Conservation (phyloP, 176 grass and related monocot species). For the Carex scoparia region DNA sequence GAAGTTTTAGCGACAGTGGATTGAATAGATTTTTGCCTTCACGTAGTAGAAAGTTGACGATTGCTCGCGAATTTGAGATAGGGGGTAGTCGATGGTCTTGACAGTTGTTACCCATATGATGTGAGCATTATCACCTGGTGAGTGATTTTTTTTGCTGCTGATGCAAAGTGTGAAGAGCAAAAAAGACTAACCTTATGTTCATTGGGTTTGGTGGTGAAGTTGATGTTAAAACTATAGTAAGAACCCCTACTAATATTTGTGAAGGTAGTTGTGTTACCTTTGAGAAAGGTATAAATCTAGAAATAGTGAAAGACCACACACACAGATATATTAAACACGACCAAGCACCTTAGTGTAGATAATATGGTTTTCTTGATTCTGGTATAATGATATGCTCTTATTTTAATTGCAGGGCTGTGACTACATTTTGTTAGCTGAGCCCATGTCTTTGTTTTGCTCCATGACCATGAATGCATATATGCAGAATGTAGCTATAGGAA, state of each 20-base stretch:
- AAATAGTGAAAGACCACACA: not conserved
- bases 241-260: not conserved
- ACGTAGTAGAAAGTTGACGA: slow-evolving; percentile 22
- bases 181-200: not conserved
- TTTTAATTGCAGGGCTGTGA: slow-evolving; percentile 14
- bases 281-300: not conserved
- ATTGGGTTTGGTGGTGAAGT: not conserved
- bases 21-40: slow-evolving; percentile 44
- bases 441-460: not conserved
- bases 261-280: not conserved
- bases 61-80: slow-evolving; percentile 30
- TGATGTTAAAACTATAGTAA: not conserved
- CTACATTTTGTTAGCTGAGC: slow-evolving; percentile 6
- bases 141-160: not conserved
- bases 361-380: not conserved
- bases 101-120: not conserved
- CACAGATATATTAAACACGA: not conserved
- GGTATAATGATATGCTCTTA: not conserved
- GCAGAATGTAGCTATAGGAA: not conserved
- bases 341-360: not conserved
- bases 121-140: not conserved
- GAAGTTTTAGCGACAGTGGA: slow-evolving; percentile 84
- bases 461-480: not conserved
- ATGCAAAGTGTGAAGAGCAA: not conserved
- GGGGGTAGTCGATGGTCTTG: slow-evolving; percentile 52